phyloP scores from a whole-genome alignment of 768 basidiomycete genomes.

The Hericium coralloides region DNA sequence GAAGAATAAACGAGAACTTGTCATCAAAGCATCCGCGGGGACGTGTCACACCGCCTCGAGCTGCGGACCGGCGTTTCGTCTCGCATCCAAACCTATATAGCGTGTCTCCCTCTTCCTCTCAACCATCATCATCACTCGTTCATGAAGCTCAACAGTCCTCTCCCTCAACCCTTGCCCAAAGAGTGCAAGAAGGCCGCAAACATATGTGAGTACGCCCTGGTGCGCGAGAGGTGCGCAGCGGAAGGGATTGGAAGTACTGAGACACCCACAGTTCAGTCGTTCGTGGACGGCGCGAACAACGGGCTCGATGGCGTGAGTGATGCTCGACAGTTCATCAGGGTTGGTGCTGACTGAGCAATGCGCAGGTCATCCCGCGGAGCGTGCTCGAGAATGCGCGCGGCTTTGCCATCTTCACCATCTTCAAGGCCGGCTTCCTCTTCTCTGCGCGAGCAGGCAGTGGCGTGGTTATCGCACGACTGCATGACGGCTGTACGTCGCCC shows the following conservation, averaged over 20 bases:
- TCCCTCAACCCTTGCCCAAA: slow-evolving; percentile 58
- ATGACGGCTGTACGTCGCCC: slow-evolving; percentile 61
- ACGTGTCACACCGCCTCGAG: no score
- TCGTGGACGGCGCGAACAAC: slow-evolving; percentile 73
- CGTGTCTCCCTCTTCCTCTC: neutral
- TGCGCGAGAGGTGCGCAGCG: neutral
- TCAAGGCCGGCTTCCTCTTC: slow-evolving; percentile 65
- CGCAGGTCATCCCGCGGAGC: slow-evolving; percentile 43
- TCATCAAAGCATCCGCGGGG: no score
- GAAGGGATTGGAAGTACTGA: no score
- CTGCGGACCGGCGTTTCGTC: neutral
- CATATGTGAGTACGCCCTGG: slow-evolving; percentile 50
- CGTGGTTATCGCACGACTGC: slow-evolving; percentile 76
- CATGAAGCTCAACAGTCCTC: slow-evolving; percentile 43
- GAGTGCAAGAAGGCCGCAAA: slow-evolving; percentile 85
- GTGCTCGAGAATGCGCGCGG: slow-evolving; percentile 55
- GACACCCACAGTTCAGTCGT: slow-evolving; percentile 57
- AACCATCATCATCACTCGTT: neutral
- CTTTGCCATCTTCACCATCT: slow-evolving; percentile 86
- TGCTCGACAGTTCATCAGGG: neutral
- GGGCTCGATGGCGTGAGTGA: slow-evolving; percentile 68
- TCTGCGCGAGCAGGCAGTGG: slow-evolving; percentile 79
- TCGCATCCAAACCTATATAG: neutral
- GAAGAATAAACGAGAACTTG: neutral
- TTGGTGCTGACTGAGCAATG: neutral